Base-by-base conservation (phyloP, 1,139 yeast genomes). In the Nadsonia starkeyi-henricii region DNA sequence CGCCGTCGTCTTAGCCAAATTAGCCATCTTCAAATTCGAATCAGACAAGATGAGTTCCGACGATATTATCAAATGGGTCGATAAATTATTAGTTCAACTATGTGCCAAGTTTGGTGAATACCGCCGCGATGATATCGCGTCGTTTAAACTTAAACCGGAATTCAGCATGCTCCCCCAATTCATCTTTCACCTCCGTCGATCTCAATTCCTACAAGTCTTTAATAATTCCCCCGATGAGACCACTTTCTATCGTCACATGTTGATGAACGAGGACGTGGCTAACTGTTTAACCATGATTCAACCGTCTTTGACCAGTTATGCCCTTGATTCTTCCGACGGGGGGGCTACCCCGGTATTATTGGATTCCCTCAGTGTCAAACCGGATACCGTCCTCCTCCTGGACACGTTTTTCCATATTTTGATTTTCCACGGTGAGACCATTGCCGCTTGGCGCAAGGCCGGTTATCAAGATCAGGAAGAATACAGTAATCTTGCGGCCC, bases 141-240 rank as follows among this genome's bases (percentile, higher is more conserved):
- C 94, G 21, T 91, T 91, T 70, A 72, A 89, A 57, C 70, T 91
- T 52, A 75, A 93, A 0, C 81, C 80, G 52, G 77, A 81, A 58
- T 89, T 83, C 65, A 80, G 93, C 23, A 69, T 88, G 78, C 85
- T 85, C 63, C 98, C 98, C 45, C 97, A 91, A 68, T 91, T 91
- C 62, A 85, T 91, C 71, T 91, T 85, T 68, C 94, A 91, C 65
- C 75, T 91, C 69, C 83, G 98, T 71, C 81, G 98, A 68, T 86
- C 96, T 1, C 97, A 89, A 69, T 91, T 91, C 67, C 73, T 91
- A 64, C 96, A 89, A 66, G 96, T 89, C 49, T 91, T 91, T 73
- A 91, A 91, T 69, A 89, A 91, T 68, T 89, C 97, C 19, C 98
- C 98, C 1, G 98, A 91, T 71, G 98, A 91, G 72, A 89, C 98